phyloP scores from a whole-genome alignment of 768 basidiomycete genomes.

The Kwoniella shandongensis region DNA sequence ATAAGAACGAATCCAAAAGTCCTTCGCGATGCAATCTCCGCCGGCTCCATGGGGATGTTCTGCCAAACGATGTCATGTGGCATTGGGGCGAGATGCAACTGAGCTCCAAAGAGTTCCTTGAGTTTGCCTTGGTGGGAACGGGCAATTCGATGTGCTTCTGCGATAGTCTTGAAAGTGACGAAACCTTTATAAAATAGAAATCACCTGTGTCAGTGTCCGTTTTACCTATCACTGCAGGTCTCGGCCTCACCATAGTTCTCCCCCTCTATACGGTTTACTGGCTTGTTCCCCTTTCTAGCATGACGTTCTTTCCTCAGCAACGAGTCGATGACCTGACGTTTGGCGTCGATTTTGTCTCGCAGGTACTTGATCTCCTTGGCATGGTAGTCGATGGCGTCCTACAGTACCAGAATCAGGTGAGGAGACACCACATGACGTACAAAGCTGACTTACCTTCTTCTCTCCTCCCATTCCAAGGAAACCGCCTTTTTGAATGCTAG shows the following conservation, averaged over 20 bases:
- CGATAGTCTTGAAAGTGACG: constrained; percentile 53
- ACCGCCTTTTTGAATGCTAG: constrained; percentile 75
- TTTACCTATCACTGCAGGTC: not conserved
- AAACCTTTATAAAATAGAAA: constrained; percentile 37
- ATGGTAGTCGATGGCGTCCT: constrained; percentile 90
- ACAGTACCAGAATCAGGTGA: not conserved
- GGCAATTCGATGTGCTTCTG: constrained; percentile 54
- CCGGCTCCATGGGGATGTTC: constrained; percentile 75
- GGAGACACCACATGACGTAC: not conserved
- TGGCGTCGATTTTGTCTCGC: constrained; percentile 61
- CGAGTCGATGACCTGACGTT: constrained; percentile 56
- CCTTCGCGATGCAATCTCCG: constrained; percentile 66
- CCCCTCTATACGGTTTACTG: constrained; percentile 54
- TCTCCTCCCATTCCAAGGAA: constrained; percentile 77
- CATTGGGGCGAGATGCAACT: constrained; percentile 52
- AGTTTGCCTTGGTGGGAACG: constrained; percentile 48
- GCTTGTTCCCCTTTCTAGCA: constrained; percentile 57
- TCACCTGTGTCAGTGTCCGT: no score
- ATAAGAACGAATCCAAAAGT: constrained; percentile 77
- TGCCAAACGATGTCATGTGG: constrained; percentile 66
- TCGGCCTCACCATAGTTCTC: constrained; percentile 65
- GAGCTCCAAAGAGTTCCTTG: constrained; percentile 52
- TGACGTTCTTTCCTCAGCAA: constrained; percentile 59
- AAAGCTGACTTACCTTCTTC: constrained; percentile 58
- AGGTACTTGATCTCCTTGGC: constrained; percentile 54